Conservation (phyloP, 2,329 filamentous ascomycete species). For the Cercospora berteroae region DNA sequence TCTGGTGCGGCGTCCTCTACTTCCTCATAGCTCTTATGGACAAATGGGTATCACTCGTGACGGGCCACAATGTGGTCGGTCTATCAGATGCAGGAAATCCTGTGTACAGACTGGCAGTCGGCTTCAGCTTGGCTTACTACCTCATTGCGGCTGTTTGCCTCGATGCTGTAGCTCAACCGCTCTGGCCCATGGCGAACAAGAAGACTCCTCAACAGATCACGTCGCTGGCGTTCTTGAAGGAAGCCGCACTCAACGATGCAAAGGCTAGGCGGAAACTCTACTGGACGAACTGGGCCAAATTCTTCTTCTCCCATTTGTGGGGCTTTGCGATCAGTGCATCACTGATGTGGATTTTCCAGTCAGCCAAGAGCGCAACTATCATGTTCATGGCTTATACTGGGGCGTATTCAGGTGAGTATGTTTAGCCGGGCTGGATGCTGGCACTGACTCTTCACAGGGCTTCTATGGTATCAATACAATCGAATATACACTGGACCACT, state of each 20-base stretch:
- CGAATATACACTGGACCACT: slow-evolving; percentile 46
- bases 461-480: slow-evolving; percentile 56
- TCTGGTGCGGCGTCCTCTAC: slow-evolving; percentile 55
- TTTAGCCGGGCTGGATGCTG: too few species aligned
- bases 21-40: slow-evolving; percentile 57
- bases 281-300: slow-evolving; percentile 51
- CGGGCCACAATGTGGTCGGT: slow-evolving; percentile 44
- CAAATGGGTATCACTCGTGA: slow-evolving; percentile 53
- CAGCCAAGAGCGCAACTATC: slow-evolving; percentile 42
- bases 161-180: slow-evolving; percentile 46
- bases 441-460: slow-evolving; percentile 27
- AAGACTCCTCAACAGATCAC: slow-evolving; percentile 22
- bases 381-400: slow-evolving; percentile 53
- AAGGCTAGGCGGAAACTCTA: slow-evolving; percentile 51
- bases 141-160: slow-evolving; percentile 57
- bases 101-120: slow-evolving; percentile 48
- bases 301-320: slow-evolving; percentile 54
- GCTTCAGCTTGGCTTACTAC: slow-evolving; percentile 59
- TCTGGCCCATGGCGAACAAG: slow-evolving; percentile 26
- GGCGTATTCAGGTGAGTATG: slow-evolving; percentile 46
- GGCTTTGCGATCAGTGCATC: slow-evolving; percentile 50
- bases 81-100: slow-evolving; percentile 38
- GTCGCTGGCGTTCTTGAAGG: slow-evolving; percentile 39
- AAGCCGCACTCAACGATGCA: slow-evolving; percentile 47
- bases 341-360: slow-evolving; percentile 55